Conservation (phyloP, 2,329 filamentous ascomycete species). For the Curvularia eragrostidis region DNA sequence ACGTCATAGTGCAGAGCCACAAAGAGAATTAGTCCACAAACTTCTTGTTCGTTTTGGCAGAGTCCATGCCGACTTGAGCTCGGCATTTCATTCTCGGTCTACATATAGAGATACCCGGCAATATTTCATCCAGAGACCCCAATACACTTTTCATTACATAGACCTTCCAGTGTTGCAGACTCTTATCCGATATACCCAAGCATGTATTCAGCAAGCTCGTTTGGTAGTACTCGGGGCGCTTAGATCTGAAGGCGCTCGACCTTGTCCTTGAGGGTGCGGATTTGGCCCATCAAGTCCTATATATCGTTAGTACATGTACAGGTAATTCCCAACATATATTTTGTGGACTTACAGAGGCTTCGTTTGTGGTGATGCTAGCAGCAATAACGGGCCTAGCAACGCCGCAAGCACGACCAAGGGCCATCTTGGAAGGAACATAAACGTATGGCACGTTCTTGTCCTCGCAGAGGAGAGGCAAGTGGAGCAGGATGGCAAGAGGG, state of each 20-base stretch:
- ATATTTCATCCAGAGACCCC: slow-evolving; percentile 29
- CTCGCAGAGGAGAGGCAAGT: slow-evolving; percentile 85
- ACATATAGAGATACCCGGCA: slow-evolving; percentile 23
- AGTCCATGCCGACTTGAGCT: slow-evolving; percentile 30
- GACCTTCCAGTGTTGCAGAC: slow-evolving; percentile 21
- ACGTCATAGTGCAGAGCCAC: too few relatives aligned
- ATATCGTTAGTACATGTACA: not conserved
- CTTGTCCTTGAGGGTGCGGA: slow-evolving; percentile 89
- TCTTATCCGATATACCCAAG: slow-evolving; percentile 4
- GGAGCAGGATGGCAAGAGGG: slow-evolving; percentile 74
- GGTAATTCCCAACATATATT: not conserved
- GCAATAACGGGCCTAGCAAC: slow-evolving; percentile 88
- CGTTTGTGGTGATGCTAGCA: slow-evolving; percentile 77
- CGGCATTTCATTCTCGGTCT: slow-evolving; percentile 39
- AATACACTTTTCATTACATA: slow-evolving; percentile 22
- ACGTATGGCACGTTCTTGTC: slow-evolving; percentile 73
- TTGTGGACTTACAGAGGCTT: slow-evolving; percentile 36
- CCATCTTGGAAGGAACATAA: slow-evolving; percentile 77
- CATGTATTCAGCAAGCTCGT: not conserved
- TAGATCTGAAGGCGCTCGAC: slow-evolving; percentile 94
- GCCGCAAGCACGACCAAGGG: slow-evolving; percentile 75
- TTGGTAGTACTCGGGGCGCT: not conserved
- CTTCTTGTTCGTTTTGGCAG: slow-evolving; percentile 15
- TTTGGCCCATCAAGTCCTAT: slow-evolving; percentile 74
- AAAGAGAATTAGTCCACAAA: not conserved